These are phyloP conservation scores for Chlorella ohadii DNA, from an alignment of 139 green algal species.

Conservation along the genomic window DNA sequence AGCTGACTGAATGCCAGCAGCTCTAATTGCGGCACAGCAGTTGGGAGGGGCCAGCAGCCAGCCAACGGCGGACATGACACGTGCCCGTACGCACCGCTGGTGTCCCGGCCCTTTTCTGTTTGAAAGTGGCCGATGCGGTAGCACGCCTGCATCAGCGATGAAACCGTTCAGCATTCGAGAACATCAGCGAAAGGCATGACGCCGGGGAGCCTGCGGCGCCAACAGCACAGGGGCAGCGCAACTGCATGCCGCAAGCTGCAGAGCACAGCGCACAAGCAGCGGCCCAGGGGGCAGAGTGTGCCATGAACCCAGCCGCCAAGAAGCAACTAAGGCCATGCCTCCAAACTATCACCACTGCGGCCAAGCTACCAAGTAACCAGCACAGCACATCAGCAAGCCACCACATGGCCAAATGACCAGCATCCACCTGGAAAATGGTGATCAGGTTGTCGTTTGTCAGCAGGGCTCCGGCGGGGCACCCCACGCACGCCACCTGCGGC, in stretches of 20 bases:
- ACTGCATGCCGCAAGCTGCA: neutral
- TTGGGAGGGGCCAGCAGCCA: neutral
- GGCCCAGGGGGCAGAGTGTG: no score
- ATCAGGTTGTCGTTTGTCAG: conserved; percentile 79
- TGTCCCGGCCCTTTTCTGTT: conserved; percentile 56
- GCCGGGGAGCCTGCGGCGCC: no score
- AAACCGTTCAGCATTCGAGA: no score
- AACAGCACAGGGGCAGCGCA: no score
- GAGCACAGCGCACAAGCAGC: no score
- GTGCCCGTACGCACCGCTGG: neutral
- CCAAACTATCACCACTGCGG: no score
- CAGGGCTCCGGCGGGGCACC: conserved; percentile 51
- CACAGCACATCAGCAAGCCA: no score
- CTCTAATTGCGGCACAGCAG: no score
- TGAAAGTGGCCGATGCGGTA: conserved; percentile 85
- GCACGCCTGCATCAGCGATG: conserved; percentile 63
- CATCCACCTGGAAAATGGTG: conserved; percentile 62
- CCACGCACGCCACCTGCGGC: conserved; percentile 56
- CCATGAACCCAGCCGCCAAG: no score
- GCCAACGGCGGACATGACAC: neutral
- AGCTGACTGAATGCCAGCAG: neutral
- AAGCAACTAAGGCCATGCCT: no score
- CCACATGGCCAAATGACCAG: neutral
- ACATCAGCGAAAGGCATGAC: no score
- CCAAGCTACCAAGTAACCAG: no score